Evolutionary conservation across 805 yeast genomes (phyloP).

Genomic region (Wickerhamiella kurtzmanii): DNA sequence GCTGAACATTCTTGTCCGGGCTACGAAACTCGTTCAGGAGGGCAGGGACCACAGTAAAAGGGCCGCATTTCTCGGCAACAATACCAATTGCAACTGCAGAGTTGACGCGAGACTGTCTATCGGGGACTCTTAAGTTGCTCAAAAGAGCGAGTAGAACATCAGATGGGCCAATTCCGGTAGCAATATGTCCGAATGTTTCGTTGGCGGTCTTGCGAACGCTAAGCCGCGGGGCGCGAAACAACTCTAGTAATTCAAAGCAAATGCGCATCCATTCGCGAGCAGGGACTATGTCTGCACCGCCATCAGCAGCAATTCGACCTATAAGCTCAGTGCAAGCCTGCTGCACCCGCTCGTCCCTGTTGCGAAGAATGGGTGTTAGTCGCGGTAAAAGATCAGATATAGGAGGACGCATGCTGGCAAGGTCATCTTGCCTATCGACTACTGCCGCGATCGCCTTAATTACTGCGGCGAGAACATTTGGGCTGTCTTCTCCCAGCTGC

Average conservation of each 20-base stretch:
- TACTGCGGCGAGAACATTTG: constrained; percentile 83
- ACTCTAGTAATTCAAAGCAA: constrained; percentile 77
- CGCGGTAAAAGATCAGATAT: constrained; percentile 72
- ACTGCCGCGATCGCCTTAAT: constrained; percentile 57
- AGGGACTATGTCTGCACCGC: constrained; percentile 67
- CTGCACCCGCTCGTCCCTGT: constrained; percentile 83
- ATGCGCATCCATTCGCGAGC: constrained; percentile 97
- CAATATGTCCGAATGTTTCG: constrained; percentile 78
- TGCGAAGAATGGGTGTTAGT: constrained; percentile 78
- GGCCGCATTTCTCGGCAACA: constrained; percentile 85
- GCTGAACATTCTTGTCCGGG: constrained; percentile 86
- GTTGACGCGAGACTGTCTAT: constrained; percentile 90
- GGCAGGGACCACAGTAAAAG: constrained; percentile 88
- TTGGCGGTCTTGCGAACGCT: constrained; percentile 75
- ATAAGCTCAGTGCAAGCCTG: constrained; percentile 65
- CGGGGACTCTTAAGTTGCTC: constrained; percentile 80
- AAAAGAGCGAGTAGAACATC: constrained; percentile 77
- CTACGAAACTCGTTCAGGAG: constrained; percentile 88
- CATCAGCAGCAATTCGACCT: constrained; percentile 59
- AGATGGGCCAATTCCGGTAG: constrained; percentile 89
- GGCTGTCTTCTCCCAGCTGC: constrained; percentile 85
- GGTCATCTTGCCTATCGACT: constrained; percentile 40
- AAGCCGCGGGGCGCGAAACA: constrained; percentile 69
- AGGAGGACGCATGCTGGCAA: constrained; percentile 40
- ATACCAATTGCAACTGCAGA: constrained; percentile 97